A percentile compares a stretch with the other conserved stretches of the same genome.
These are phyloP conservation scores for Ogataea trehaloabstinens DNA, from an alignment of 805 yeast genomes.

Conservation along the genomic window DNA sequence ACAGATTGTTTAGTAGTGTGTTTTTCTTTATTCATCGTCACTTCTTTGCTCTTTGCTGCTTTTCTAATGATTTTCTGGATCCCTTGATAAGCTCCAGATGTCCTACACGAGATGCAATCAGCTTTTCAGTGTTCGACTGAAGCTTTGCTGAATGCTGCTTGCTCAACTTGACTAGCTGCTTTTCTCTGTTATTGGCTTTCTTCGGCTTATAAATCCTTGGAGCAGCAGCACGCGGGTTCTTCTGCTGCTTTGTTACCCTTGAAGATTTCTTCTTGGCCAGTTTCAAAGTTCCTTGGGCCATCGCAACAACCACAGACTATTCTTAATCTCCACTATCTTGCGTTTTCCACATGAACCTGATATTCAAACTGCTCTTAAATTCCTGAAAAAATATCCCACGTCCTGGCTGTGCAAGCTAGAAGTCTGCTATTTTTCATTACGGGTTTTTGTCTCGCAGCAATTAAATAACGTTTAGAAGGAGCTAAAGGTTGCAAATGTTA, in stretches of 20 bases:
- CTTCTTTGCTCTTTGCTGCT: slow-evolving; percentile 42
- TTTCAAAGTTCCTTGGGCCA: slow-evolving; percentile 77
- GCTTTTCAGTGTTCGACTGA: slow-evolving; percentile 70
- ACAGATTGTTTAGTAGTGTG: too few species aligned
- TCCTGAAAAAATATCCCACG: too few species aligned
- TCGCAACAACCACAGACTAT: slow-evolving; percentile 21
- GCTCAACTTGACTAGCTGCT: slow-evolving; percentile 47
- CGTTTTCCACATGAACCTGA: too few species aligned
- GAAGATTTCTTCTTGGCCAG: slow-evolving; percentile 45
- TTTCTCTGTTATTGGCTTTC: slow-evolving; percentile 49
- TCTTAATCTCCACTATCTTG: too few species aligned
- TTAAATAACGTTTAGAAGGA: too few species aligned
- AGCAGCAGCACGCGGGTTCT: slow-evolving; percentile 66
- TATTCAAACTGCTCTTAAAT: too few species aligned
- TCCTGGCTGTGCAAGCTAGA: too few species aligned
- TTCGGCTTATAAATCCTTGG: slow-evolving; percentile 71
- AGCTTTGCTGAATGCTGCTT: slow-evolving; percentile 57
- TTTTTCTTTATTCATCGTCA: slow-evolving; percentile 7
- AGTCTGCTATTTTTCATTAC: too few species aligned
- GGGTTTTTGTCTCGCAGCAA: too few species aligned
- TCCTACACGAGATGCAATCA: slow-evolving; percentile 87
- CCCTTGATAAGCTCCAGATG: slow-evolving; percentile 91
- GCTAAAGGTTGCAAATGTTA: too few species aligned
- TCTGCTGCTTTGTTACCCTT: slow-evolving; percentile 64
- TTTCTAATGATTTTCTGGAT: slow-evolving; percentile 79